Evolutionary conservation across 345 rosid species (phyloP), one percentile per base, ranked within the genome.

Genomic region (Passiflora organensis): DNA sequence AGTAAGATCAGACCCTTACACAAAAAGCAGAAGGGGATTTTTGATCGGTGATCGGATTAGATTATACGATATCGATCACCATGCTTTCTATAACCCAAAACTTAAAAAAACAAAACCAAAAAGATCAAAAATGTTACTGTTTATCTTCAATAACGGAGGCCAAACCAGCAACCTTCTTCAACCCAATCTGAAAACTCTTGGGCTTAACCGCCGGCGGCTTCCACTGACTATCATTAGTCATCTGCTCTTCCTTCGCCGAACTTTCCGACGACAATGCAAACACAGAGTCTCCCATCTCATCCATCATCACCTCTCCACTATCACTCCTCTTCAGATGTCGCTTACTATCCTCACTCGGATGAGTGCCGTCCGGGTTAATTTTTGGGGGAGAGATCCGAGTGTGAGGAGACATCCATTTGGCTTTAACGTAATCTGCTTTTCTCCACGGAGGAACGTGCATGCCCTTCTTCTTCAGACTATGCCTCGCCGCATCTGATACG

Each of bases 361-460:
- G 36, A 6, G 55, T 2, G 20, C 55, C 57, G 12, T 5, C 5
- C 1, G 44, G 20, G 48, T 24, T 13, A 13, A 43, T 11, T 5
- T 16, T 10, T 0, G 56, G 55, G 34, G 34, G 34, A 28, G 5
- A 28, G 34, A 2, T 34, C 75, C 86, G 71, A 14, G 73, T 59
- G 70, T 81, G 72, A 28, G 88, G 72, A 19, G 95, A 84, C 12
- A 86, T 68, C 99, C 97, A 93, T 62, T 89, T 93, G 47, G 99
- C 91, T 45, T 81, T 62, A 80, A 84, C 78, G 67, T 93, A 93
- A 70, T 86, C 97, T 0, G 80, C 78, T 71, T 86, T 89, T 53
- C 99, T 80, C 99, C 99, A 93, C 0, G 97, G 99, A 48, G 97
- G 91, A 1, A 86, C 59, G 70, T 78, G 91, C 94, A 93, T 89